Evolutionary conservation across 805 yeast species (phyloP).

Genomic region (Candida hispaniensis): DNA sequence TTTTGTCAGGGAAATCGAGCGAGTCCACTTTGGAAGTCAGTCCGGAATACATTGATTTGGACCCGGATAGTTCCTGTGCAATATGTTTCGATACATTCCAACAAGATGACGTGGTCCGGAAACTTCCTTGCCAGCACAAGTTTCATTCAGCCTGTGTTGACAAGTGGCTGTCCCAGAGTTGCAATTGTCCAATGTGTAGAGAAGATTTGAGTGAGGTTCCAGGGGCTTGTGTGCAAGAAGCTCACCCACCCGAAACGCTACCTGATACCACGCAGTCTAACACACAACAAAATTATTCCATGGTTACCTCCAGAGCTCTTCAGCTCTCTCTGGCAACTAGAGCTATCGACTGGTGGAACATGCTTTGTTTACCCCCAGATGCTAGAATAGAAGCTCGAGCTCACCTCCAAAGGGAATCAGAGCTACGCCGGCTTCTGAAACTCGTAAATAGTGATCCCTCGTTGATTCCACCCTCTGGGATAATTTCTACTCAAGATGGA

Average conservation of each 20-base stretch:
- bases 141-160: slow-evolving; percentile 12
- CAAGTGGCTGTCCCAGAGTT: slow-evolving; percentile 11
- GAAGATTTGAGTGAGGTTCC: neutral
- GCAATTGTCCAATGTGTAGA: slow-evolving; percentile 15
- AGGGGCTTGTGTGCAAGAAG: neutral
- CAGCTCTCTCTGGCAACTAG: slow-evolving; percentile 7
- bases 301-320: slow-evolving; percentile 6
- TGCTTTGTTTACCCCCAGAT: slow-evolving; percentile 10
- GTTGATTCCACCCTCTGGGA: slow-evolving; percentile 6
- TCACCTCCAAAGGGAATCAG: slow-evolving; percentile 10
- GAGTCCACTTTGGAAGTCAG: no score
- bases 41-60: no score
- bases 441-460: slow-evolving; percentile 1
- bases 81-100: slow-evolving; percentile 12
- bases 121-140: slow-evolving; percentile 6
- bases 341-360: slow-evolving; percentile 15
- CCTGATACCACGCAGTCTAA: no score
- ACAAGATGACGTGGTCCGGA: slow-evolving; percentile 4
- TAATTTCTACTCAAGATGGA: slow-evolving; percentile 9
- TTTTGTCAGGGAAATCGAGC: no score
- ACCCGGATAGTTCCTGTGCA: slow-evolving; percentile 10
- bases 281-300: neutral
- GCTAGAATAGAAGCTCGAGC: slow-evolving; percentile 8
- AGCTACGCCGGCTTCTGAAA: slow-evolving; percentile 6
- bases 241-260: neutral